Base-by-base conservation (phyloP, 352 stramenopile species). In the Phytophthora macrochlamydospora region DNA sequence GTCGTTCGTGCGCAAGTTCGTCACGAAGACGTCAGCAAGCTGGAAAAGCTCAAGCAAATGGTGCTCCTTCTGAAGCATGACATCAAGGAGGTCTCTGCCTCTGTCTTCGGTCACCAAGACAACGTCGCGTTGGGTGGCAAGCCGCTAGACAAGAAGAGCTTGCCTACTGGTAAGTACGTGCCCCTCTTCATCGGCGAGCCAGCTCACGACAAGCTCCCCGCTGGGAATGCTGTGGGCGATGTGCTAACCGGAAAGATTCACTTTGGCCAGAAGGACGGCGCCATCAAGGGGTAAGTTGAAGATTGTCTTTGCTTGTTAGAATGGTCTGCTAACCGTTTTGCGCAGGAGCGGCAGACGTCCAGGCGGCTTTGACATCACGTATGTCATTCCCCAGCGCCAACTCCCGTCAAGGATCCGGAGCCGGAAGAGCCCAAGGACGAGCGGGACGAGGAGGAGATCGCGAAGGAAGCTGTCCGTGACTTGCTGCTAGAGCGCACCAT, bases 31-130 rank as follows among this genome's bases (percentile, higher is more conserved):
- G 69, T 94, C n/a, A 67, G 63, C 45, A 90, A 94, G 62, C 73
- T 96, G 5, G 85, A 96, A 38, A 87, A 86, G 51, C 73, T 95
- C 50, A 93, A 94, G 75, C 67, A 83, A 18, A 93, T 93, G 83
- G 59, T 94, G 40, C 56, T 94, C n/a, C 66, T 93, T 44, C 45
- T 95, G 12, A 81, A 91, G 14, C 81, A 91, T 45, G 74, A 81
- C 37, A 66, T 95, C 29, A 92, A 92, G 67, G 87, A 94, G 53
- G 69, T 95, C 32, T 40, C 76, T 44, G 76, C 83, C 8, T 67
- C 75, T 0, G 81, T 93, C 11, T 94, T 80, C 58, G 75, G 57
- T 2, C 81, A 92, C 67, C 85, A 86, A 62, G 81, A 94, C 33
- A 85, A 90, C 56, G 79, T 79, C 0, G 76, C 83, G 9, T 43